Conservation (phyloP, 176 grass and related monocot genomes). For the Oryza punctata region DNA sequence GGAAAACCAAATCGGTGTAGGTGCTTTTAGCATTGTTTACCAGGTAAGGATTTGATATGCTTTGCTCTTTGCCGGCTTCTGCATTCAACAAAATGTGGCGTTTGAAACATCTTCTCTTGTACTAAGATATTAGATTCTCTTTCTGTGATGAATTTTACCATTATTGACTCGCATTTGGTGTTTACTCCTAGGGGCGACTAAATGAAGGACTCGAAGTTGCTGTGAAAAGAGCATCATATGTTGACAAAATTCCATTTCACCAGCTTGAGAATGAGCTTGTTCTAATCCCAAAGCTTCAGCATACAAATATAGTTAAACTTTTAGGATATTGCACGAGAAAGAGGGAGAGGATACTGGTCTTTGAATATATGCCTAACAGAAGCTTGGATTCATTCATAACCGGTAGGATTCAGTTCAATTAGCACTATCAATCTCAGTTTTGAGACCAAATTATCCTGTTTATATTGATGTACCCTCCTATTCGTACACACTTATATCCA, state of each 20-base stretch:
- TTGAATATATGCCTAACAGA: constrained; percentile 1
- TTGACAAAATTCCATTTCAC: neutral
- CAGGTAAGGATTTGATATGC: neutral
- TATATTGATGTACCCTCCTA: neutral
- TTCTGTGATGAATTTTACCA: neutral
- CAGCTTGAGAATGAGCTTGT: neutral
- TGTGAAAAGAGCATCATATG: constrained; percentile 9
- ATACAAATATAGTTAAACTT: constrained; percentile 3
- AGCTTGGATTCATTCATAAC: neutral
- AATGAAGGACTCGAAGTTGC: neutral
- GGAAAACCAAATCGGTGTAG: neutral
- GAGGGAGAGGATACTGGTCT: neutral
- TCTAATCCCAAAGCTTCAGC: neutral
- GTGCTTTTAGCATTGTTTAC: constrained; percentile 1
- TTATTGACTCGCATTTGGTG: neutral
- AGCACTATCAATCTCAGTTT: neutral
- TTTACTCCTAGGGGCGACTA: neutral
- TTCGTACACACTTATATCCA: neutral
- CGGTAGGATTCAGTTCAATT: neutral
- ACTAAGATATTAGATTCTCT: neutral
- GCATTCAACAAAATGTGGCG: neutral
- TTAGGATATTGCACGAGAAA: neutral
- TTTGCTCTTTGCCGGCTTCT: neutral
- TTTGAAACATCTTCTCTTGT: neutral
- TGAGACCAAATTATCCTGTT: neutral